Evolutionary conservation across 2,329 filamentous ascomycete species (phyloP).

Genomic region (Aureobasidium sp.): DNA sequence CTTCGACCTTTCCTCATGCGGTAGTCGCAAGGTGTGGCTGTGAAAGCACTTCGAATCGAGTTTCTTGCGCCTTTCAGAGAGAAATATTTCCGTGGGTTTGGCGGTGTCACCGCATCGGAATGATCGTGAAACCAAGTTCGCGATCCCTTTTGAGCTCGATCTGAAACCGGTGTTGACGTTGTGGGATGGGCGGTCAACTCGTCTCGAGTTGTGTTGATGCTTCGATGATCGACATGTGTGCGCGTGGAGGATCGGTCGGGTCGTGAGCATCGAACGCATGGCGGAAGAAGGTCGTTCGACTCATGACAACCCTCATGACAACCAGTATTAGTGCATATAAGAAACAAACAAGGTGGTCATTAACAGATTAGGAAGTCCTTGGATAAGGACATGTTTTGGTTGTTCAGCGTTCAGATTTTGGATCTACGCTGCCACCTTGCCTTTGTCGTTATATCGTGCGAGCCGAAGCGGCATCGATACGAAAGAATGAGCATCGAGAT

Average conservation of each 20-base stretch:
- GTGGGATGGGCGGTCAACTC: background rate
- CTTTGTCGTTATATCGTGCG: background rate
- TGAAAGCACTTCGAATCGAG: background rate
- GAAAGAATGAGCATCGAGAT: background rate
- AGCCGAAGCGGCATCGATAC: background rate
- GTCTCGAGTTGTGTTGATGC: background rate
- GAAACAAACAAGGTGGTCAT: background rate
- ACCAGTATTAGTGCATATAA: background rate
- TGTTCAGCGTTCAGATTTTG: background rate
- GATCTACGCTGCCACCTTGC: background rate
- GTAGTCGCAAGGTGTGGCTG: constrained; percentile 3
- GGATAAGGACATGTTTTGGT: background rate
- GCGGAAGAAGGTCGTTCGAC: background rate
- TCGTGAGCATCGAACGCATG: background rate
- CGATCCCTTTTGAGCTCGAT: background rate
- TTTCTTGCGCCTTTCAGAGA: background rate
- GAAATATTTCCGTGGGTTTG: background rate
- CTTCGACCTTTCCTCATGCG: background rate
- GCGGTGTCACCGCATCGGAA: background rate
- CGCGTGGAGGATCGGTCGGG: background rate
- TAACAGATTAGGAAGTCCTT: background rate
- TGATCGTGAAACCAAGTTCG: background rate
- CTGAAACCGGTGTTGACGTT: background rate
- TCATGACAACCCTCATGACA: background rate
- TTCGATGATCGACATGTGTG: background rate